Conservation (phyloP, 2,329 filamentous ascomycete genomes). For the Cercospora zeina region DNA sequence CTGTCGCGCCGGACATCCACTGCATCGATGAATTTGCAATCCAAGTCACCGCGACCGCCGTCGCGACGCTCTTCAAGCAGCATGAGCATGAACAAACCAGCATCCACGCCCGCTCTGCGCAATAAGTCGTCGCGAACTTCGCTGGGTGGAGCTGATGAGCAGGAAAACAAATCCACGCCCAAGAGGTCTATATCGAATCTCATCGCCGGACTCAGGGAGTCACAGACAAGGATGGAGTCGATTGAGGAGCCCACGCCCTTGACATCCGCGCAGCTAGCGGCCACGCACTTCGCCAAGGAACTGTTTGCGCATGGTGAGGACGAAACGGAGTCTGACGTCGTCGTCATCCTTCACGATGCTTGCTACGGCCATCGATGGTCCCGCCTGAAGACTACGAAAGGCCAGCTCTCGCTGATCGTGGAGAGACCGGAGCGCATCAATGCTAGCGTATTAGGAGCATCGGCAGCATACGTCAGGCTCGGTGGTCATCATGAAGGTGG, state of each 20-base stretch:
- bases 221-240: constrained; percentile 38
- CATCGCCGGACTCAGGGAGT: constrained; percentile 38
- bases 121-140: constrained; percentile 35
- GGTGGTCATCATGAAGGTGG: constrained; percentile 77
- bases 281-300: constrained; percentile 68
- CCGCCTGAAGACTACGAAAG: constrained; percentile 73
- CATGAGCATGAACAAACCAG: constrained; percentile 28
- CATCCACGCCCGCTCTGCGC: constrained; percentile 27
- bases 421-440: constrained; percentile 90
- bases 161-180: constrained; percentile 35
- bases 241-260: constrained; percentile 38
- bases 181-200: constrained; percentile 41
- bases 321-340: constrained; percentile 56
- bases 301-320: constrained; percentile 61
- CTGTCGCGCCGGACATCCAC: constrained; percentile 26
- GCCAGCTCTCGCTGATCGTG: constrained; percentile 75
- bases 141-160: constrained; percentile 30
- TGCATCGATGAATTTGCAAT: constrained; percentile 14
- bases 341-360: constrained; percentile 87
- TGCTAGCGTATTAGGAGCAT: constrained; percentile 77
- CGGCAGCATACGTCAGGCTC: constrained; percentile 85
- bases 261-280: constrained; percentile 37
- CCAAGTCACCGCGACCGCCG: constrained; percentile 24
- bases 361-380: constrained; percentile 95
- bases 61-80: constrained; percentile 35